These are phyloP conservation scores for Penicillium manginii DNA, from an alignment of 495 filamentous ascomycete species.

Conservation along the genomic window DNA sequence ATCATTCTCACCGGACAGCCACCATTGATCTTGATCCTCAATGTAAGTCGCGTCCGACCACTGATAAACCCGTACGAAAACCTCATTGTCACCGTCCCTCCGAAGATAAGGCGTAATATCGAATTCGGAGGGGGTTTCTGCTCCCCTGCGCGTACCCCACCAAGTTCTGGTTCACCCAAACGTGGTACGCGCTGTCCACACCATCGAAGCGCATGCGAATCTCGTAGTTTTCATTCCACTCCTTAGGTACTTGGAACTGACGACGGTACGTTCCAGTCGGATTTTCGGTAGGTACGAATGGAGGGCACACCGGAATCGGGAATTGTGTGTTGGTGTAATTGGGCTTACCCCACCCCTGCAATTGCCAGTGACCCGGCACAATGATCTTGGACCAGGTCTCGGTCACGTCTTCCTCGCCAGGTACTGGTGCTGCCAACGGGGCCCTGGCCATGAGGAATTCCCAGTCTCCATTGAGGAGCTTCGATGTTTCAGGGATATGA, in stretches of 20 bases:
- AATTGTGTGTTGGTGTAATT: conserved; percentile 68
- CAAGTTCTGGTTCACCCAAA: conserved; percentile 61
- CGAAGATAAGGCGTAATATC: conserved; percentile 57
- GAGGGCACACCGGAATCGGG: conserved; percentile 64
- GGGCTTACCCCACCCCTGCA: conserved; percentile 65
- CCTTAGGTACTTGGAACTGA: conserved; percentile 51
- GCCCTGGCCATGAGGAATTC: conserved; percentile 57
- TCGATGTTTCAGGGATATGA: conserved; percentile 55
- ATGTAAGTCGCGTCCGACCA: conserved; percentile 67
- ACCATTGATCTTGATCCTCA: conserved; percentile 66
- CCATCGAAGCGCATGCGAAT: conserved; percentile 66
- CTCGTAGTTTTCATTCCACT: conserved; percentile 44
- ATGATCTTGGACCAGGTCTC: conserved; percentile 54
- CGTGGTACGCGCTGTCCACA: conserved; percentile 67
- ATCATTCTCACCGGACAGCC: conserved; percentile 47
- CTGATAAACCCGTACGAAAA: conserved; percentile 64
- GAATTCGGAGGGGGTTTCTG: conserved; percentile 67
- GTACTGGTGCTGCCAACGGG: conserved; percentile 53
- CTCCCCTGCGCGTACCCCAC: conserved; percentile 70
- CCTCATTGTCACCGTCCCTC: conserved; percentile 45
- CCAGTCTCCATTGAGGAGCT: conserved; percentile 62
- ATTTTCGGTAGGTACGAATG: conserved; percentile 61
- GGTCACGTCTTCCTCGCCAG: conserved; percentile 20
- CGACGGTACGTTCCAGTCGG: conserved; percentile 63
- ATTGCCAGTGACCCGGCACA: conserved; percentile 73